A percentile compares a stretch with the other conserved stretches of the same genome.
Conservation (phyloP, 2,329 filamentous ascomycete genomes). For the Aspergillus thermomutatus region DNA sequence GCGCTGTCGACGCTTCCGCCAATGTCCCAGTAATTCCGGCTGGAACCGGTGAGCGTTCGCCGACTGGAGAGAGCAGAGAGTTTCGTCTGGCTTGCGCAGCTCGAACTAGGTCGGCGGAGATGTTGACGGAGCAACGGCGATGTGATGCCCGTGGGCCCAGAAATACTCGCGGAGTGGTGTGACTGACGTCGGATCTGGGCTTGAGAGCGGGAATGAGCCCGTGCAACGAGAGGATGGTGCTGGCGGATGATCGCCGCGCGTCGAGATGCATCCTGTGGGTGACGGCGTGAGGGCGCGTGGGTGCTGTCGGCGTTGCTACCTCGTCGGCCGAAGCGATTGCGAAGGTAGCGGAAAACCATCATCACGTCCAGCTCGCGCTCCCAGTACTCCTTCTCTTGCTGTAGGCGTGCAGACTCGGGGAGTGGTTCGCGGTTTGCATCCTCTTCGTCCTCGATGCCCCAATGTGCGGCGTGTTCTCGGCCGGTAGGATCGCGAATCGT, state of each 20-base stretch:
- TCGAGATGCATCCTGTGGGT: conserved; percentile 63
- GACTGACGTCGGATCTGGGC: conserved; percentile 54
- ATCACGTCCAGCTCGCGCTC: conserved; percentile 87
- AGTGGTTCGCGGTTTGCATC: conserved; percentile 24
- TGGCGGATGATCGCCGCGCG: conserved; percentile 81
- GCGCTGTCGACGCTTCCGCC: conserved; percentile 76
- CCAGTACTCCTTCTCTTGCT: conserved; percentile 75
- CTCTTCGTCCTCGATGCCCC: conserved; percentile 64
- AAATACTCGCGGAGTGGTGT: conserved; percentile 31
- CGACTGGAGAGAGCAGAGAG: conserved; percentile 67
- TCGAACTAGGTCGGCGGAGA: conserved; percentile 53
- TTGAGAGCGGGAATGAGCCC: conserved; percentile 43
- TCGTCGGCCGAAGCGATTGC: conserved; percentile 65
- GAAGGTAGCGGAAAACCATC: conserved; percentile 85
- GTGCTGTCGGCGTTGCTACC: conserved; percentile 34
- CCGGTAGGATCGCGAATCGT: conserved; percentile 42
- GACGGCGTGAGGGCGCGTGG: conserved; percentile 35
- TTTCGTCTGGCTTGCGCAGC: conserved; percentile 83
- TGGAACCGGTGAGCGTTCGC: conserved; percentile 58
- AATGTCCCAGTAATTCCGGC: conserved; percentile 88
- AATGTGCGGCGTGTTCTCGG: conserved; percentile 55
- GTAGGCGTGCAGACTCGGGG: conserved; percentile 39
- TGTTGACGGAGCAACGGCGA: conserved; percentile 42
- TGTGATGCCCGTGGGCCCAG: conserved; percentile 24
- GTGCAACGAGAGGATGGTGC: conserved; percentile 79